Evolutionary conservation across 495 filamentous ascomycete genomes (phyloP).

Genomic region (Daldinia childiae): DNA sequence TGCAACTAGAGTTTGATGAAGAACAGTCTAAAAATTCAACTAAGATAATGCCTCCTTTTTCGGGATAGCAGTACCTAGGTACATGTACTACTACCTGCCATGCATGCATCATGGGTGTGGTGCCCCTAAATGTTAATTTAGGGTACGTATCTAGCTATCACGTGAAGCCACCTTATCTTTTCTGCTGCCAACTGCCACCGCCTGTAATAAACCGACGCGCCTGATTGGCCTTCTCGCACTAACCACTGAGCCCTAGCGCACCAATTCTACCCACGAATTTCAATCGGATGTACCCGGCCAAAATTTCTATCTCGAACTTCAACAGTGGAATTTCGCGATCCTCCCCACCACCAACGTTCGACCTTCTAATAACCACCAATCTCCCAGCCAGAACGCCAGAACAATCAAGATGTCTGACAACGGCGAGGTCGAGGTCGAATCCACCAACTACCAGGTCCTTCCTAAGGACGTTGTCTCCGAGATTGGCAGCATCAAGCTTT

Average conservation of each 20-base stretch:
- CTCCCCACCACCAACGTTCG: slow-evolving; percentile 49
- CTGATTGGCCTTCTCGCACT: slow-evolving; percentile 34
- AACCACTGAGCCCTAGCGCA: slow-evolving; percentile 46
- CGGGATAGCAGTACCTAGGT: not conserved
- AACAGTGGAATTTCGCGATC: slow-evolving; percentile 47
- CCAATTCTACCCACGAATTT: slow-evolving; percentile 47
- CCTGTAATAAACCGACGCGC: not conserved
- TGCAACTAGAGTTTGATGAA: no score
- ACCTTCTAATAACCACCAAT: slow-evolving; percentile 26
- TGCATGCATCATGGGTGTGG: not conserved
- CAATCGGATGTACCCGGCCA: slow-evolving; percentile 45
- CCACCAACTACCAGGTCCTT: slow-evolving; percentile 78
- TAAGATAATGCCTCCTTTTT: not conserved
- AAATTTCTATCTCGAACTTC: slow-evolving; percentile 45
- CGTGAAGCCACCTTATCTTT: not conserved
- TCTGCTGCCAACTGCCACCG: slow-evolving; percentile 13
- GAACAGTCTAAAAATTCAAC: not conserved
- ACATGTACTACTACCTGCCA: not conserved
- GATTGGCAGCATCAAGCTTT: slow-evolving; percentile 95
- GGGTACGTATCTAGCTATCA: not conserved
- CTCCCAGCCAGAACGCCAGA: slow-evolving; percentile 35
- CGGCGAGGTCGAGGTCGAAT: slow-evolving; percentile 93
- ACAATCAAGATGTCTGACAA: slow-evolving; percentile 86
- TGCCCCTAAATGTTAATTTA: no score
- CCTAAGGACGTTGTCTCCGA: slow-evolving; percentile 93